Conservation (phyloP, 2,329 filamentous ascomycete genomes). For the Claviceps spartinae region DNA sequence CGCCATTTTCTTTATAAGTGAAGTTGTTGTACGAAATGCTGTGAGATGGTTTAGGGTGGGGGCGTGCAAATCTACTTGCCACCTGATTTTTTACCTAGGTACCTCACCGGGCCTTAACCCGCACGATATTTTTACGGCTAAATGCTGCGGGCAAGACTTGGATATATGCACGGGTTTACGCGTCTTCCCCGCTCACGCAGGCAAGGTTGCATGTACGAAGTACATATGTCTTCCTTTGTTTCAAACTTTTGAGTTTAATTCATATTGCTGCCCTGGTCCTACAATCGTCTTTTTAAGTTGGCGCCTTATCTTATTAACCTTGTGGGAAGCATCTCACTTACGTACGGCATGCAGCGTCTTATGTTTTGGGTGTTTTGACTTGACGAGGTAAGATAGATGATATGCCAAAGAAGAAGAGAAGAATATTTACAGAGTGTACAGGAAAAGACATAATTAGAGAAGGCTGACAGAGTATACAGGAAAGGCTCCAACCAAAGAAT, state of each 20-base stretch:
- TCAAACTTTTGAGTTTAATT: background rate
- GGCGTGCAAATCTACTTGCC: too few species aligned
- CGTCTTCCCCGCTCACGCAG: background rate
- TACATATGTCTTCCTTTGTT: background rate
- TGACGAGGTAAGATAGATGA: background rate
- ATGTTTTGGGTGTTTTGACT: too few species aligned
- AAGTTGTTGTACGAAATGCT: too few species aligned
- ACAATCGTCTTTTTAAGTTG: background rate
- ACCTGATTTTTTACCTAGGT: too few species aligned
- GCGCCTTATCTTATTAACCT: background rate
- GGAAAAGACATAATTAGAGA: background rate
- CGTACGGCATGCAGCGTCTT: background rate
- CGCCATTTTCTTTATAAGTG: too few species aligned
- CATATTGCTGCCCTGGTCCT: background rate
- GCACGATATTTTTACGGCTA: background rate
- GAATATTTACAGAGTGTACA: background rate
- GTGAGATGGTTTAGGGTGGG: too few species aligned
- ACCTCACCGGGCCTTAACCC: background rate
- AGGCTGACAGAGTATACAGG: too few species aligned
- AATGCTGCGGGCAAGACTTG: background rate
- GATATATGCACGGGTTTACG: conserved; percentile 2
- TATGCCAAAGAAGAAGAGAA: background rate
- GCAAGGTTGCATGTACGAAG: background rate
- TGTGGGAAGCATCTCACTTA: background rate
- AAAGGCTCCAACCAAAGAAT: too few species aligned